Evolutionary conservation across 306 rosid species (phyloP).

Genomic region (Malus sieversii): DNA sequence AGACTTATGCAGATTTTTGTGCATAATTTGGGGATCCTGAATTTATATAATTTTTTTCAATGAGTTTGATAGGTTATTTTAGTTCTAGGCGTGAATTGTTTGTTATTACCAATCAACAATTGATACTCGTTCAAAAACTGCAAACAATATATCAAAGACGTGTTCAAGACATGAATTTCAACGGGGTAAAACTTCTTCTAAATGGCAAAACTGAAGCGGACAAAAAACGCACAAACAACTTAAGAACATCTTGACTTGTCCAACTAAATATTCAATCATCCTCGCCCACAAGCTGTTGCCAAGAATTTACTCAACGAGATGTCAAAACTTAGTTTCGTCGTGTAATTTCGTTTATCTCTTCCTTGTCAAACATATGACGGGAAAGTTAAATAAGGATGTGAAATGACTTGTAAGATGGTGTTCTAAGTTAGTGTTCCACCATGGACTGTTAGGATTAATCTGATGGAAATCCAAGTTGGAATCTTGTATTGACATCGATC

Average conservation of each 20-base stretch:
- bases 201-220: too few species aligned
- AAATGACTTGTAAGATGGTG: constrained; percentile 5
- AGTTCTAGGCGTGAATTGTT: neutral
- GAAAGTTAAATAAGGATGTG: constrained; percentile 6
- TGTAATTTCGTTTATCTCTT: constrained; percentile 3
- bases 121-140: too few species aligned
- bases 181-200: too few species aligned
- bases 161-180: too few species aligned
- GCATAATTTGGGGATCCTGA: constrained; percentile 16
- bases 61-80: neutral
- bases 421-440: constrained; percentile 8
- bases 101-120: neutral
- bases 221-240: too few species aligned
- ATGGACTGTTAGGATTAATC: neutral
- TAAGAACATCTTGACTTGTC: constrained; percentile 12
- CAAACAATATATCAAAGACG: too few species aligned
- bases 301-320: constrained; percentile 5
- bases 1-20: constrained; percentile 6
- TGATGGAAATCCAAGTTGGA: neutral
- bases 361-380: neutral
- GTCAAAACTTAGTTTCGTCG: neutral
- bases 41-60: neutral
- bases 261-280: neutral
- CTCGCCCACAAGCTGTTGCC: neutral
- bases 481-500: too few species aligned